Base-by-base conservation (phyloP, 2,329 filamentous ascomycete genomes). In the Myriosclerotinia curreyana region DNA sequence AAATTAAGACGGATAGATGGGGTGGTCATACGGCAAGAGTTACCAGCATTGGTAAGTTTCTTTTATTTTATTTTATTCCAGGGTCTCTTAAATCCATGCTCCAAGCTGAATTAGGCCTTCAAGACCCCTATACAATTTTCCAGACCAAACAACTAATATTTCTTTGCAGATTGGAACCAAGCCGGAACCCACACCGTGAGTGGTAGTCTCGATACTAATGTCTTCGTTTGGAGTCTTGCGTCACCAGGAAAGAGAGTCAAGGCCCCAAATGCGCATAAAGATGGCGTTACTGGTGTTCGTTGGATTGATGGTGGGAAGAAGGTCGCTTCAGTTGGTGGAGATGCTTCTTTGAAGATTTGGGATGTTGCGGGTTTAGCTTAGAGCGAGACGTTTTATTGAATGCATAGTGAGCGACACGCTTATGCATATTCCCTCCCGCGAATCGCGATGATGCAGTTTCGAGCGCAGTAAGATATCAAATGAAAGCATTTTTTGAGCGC, bases 301-400 rank as follows among this genome's bases (percentile, higher is more conserved):
- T 99, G 94, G 92, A 82, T 91, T 17, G 83, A 82, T 36, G 85
- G 83, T 11, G 81, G 81, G 65, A 77, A 77, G 22, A 91, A 84
- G 77, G 82, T 98, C 58, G 86, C 90, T 12, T 96, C 89, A 70
- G 86, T 86, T 5, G 95, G 95, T 53, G 90, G 88, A 14, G 95
- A 99, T 82, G 94, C 91, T 42, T 88, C 91, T 0, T 84, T 99
- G 55, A 99, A 98, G 82, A 82, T 94, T 58, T 99, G 95, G 95
- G 82, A 79, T 67, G 83, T 91, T 5, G 79, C 82, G 62, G 83
- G 81, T 0, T 71, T 88, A 71, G 77, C 79, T 69, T 83, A 75
- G 66, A 67, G 48, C 14, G 20, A 22, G 31, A 20, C n/a, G n/a
- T 36, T 28, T 64, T 20, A 59, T 17, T 14, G 31, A 25, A 31